These are phyloP conservation scores for Flaveria sonorensis DNA, from an alignment of 129 eudicot species.

Conservation along the genomic window DNA sequence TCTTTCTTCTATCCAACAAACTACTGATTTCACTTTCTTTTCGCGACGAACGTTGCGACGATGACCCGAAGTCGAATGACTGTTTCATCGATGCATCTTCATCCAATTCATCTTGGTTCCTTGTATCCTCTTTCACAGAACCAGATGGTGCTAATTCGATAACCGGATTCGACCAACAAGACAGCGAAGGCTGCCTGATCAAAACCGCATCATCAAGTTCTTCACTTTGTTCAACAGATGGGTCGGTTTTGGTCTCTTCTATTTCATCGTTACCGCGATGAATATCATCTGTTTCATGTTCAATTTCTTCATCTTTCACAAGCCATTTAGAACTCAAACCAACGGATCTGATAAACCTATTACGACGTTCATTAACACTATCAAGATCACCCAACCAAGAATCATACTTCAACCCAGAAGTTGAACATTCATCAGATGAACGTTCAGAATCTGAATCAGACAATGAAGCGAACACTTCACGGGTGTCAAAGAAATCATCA, in stretches of 20 bases:
- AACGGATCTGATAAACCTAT: slow-evolving; percentile 51
- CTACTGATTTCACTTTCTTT: slow-evolving; percentile 36
- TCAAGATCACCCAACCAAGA: slow-evolving; percentile 56
- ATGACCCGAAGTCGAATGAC: slow-evolving; percentile 53
- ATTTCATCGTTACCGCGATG: slow-evolving; percentile 5
- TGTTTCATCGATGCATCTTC: slow-evolving; percentile 38
- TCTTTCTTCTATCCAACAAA: slow-evolving; percentile 40
- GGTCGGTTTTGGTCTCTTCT: slow-evolving; percentile 24
- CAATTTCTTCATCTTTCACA: slow-evolving; percentile 43
- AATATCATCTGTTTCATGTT: slow-evolving; percentile 27
- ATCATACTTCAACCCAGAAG: slow-evolving; percentile 41
- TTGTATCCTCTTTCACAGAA: slow-evolving; percentile 16
- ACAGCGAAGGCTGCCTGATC: slow-evolving; percentile 39
- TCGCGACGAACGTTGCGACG: slow-evolving; percentile 34
- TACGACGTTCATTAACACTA: slow-evolving; percentile 68
- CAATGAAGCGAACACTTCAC: slow-evolving; percentile 52
- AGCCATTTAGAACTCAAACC: slow-evolving; percentile 46
- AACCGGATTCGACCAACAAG: slow-evolving; percentile 34
- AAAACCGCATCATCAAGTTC: slow-evolving; percentile 44
- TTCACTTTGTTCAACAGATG: slow-evolving; percentile 19
- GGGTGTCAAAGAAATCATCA: slow-evolving; percentile 66
- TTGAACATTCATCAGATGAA: slow-evolving; percentile 50
- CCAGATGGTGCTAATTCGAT: slow-evolving; percentile 23
- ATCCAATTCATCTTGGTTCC: slow-evolving; percentile 37
- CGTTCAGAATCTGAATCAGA: slow-evolving; percentile 57